Base-by-base conservation (phyloP, 441 rosid genomes). In the Rhodomyrtus psidioides region DNA sequence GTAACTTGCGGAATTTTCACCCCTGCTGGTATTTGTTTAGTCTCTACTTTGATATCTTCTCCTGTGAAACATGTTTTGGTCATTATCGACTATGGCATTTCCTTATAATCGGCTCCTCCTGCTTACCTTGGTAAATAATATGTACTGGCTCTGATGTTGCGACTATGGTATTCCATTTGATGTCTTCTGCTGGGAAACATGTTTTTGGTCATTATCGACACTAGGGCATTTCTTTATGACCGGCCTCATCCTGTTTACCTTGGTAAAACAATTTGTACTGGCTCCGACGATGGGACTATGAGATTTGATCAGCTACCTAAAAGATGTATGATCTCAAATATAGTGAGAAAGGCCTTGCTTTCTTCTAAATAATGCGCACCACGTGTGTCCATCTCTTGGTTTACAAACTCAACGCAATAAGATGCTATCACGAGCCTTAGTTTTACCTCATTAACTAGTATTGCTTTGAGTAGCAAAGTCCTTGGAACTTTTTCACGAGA, bases 1-100 rank as follows among this genome's bases (percentile, higher is more conserved):
- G 96, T 94, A 24, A 93, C 96, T 82, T 94, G 98, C 84, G 98
- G 97, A 86, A 97, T 93, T 93, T 96, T 95, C 84, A 95, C 98
- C 6, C 96, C 97, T 81, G 98, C 96, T 75, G 96, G 96, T 94
- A 94, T 83, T 65, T 62, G 82, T 34, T 59, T 57, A 57, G 79
- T 84, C 39, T 65, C 16, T 17, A 44, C 30, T 17, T 44, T 83
- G 58, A 39, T 85, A 42, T 82, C 7, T 83, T 44, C 24, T 27
- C 42, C 34, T 34, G 4, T 4, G 75, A 4, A 62, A n/a, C 75
- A 30, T 62, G 75, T 17, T 62, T 62, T 62, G 75, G 13, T 62
- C 75, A 17, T 17, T 30, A 28, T 7, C 4, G 39, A 60, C 21
- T 3, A 28, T 1, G 39, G 74, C 39, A 60, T 60, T 60, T 28